Evolutionary conservation across 2,329 filamentous ascomycete species (phyloP).

Genomic region (Dactylella cylindrospora): DNA sequence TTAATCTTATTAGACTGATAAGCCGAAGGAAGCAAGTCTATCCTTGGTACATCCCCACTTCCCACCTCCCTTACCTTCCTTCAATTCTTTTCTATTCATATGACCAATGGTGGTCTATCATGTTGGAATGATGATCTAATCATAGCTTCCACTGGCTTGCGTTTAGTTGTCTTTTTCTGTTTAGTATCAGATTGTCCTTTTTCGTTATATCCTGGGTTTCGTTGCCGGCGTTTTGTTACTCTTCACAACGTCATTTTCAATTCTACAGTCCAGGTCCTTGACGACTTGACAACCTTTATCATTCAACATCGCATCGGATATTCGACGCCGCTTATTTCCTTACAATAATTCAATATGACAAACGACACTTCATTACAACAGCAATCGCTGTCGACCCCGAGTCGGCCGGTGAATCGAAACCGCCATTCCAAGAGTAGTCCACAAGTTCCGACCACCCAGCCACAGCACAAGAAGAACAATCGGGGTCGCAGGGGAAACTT

Average conservation of each 20-base stretch:
- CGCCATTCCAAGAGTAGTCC: conserved; percentile 25
- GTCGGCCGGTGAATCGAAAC: conserved; percentile 26
- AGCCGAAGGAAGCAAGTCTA: conserved; percentile 7
- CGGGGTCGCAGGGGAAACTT: conserved; percentile 3
- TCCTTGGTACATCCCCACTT: conserved; percentile 29
- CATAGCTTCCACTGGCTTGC: too few species aligned
- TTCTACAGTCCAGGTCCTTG: conserved; percentile 1
- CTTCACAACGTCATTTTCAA: conserved; percentile 10
- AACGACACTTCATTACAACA: conserved; percentile 1
- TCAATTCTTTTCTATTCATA: background rate
- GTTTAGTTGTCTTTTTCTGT: conserved; percentile 14
- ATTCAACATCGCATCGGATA: conserved; percentile 21
- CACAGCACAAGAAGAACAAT: conserved; percentile 31
- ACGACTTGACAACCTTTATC: conserved; percentile 1
- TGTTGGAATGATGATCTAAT: conserved; percentile 42
- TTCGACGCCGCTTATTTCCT: too few species aligned
- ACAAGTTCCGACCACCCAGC: conserved; percentile 24
- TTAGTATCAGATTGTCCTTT: conserved; percentile 26
- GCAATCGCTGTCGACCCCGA: conserved; percentile 20
- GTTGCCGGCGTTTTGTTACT: conserved; percentile 24
- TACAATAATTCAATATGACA: too few species aligned
- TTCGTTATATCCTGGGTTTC: conserved; percentile 7
- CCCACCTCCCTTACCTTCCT: background rate
- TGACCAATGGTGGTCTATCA: too few species aligned
- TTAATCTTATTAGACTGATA: too few species aligned